phyloP scores from a whole-genome alignment of 768 basidiomycete genomes.

The Psilocybe tampanensis region DNA sequence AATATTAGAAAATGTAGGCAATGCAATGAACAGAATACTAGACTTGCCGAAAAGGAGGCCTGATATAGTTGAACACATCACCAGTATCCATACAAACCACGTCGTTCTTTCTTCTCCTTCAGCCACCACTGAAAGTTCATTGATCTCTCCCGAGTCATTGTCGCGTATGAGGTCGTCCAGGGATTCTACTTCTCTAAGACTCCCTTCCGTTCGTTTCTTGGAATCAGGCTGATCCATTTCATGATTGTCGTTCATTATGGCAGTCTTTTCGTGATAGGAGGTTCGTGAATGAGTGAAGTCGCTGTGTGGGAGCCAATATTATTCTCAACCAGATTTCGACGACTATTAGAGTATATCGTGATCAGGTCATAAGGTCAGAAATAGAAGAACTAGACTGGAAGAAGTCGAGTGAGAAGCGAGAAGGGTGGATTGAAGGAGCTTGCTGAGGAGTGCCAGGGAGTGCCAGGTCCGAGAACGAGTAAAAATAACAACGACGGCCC shows the following conservation, averaged over 20 bases:
- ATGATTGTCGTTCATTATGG: conserved; percentile 14
- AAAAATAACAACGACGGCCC: conserved; percentile 1
- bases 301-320: background rate
- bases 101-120: conserved; percentile 71
- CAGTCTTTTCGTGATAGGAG: background rate
- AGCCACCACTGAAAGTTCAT: conserved; percentile 58
- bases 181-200: conserved; percentile 17
- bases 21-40: background rate
- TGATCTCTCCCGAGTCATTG: conserved; percentile 53
- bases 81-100: conserved; percentile 79
- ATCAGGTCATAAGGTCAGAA: conserved; percentile 19
- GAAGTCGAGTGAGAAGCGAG: background rate
- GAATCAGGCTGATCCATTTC: background rate
- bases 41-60: conserved; percentile 73
- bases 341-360: conserved; percentile 1
- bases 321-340: background rate
- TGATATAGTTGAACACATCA: conserved; percentile 73
- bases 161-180: conserved; percentile 23
- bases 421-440: background rate
- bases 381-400: background rate
- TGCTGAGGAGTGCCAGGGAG: background rate
- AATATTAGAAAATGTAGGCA: background rate
- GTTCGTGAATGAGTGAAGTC: background rate
- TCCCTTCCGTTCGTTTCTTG: conserved; percentile 11
- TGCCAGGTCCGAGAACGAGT: background rate